Conservation (phyloP, 2,329 filamentous ascomycete genomes). For the Aspergillus niger region DNA sequence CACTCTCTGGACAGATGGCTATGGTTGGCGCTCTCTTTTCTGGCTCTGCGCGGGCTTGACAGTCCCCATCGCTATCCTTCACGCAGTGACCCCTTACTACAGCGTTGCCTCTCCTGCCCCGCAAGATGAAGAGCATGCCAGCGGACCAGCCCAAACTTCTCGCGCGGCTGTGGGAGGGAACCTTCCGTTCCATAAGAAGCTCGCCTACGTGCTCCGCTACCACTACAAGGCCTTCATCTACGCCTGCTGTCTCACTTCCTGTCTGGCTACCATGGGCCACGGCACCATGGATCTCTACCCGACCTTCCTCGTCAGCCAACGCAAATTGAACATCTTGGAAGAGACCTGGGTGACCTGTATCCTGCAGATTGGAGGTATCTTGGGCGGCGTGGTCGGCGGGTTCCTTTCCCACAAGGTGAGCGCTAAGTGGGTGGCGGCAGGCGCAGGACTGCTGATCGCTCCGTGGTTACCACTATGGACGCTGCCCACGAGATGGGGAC, state of each 20-base stretch:
- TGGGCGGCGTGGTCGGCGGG: not conserved
- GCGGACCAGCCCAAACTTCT: not conserved
- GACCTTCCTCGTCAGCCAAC: not conserved
- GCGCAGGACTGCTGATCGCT: not conserved
- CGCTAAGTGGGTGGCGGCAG: not conserved
- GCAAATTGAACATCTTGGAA: not conserved
- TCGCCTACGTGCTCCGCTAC: not conserved
- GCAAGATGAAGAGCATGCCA: not conserved
- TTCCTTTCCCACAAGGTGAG: not conserved
- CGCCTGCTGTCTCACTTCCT: not conserved
- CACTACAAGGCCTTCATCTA: constrained; percentile 3
- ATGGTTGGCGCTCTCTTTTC: constrained; percentile 1
- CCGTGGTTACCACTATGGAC: not conserved
- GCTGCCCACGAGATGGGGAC: not conserved
- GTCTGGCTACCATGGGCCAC: constrained; percentile 1
- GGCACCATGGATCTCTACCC: constrained; percentile 1
- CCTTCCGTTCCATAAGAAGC: not conserved
- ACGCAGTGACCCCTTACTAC: not conserved
- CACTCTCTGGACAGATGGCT: not conserved
- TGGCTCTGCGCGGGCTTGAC: not conserved
- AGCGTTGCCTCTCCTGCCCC: not conserved
- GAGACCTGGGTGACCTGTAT: not conserved
- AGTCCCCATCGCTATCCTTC: not conserved
- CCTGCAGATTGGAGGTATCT: not conserved
- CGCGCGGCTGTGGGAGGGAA: not conserved